Evolutionary conservation across 768 basidiomycete genomes (phyloP).

Genomic region (Daedaleopsis sinensis): DNA sequence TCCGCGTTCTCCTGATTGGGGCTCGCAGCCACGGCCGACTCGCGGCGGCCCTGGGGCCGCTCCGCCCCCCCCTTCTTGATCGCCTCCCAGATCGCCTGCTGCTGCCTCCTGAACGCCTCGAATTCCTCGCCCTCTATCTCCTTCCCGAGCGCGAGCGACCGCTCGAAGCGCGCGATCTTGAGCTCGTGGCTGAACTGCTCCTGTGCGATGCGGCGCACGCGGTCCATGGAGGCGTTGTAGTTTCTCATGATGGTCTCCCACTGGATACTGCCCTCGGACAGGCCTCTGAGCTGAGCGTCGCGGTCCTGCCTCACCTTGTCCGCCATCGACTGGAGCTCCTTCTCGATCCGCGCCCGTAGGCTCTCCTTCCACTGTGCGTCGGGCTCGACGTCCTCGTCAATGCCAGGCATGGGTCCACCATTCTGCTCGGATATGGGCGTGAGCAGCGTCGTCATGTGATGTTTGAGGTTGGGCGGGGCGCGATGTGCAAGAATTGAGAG

Average conservation of each 20-base stretch:
- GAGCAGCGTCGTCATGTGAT: slow-evolving; percentile 17
- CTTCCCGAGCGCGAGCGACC: slow-evolving; percentile 19
- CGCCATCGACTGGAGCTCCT: slow-evolving; percentile 42
- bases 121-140: slow-evolving; percentile 31
- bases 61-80: slow-evolving; percentile 42
- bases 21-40: slow-evolving; percentile 2
- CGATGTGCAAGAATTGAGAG: slow-evolving; percentile 6
- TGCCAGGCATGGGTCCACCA: slow-evolving; percentile 7
- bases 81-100: slow-evolving; percentile 50
- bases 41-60: slow-evolving; percentile 12
- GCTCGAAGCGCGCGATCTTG: slow-evolving; percentile 17
- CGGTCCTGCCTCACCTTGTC: slow-evolving; percentile 67
- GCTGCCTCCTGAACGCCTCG: slow-evolving; percentile 38
- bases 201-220: slow-evolving; percentile 46
- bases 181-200: slow-evolving; percentile 40
- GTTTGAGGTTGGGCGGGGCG: background rate
- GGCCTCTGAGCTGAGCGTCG: slow-evolving; percentile 48
- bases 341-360: slow-evolving; percentile 55
- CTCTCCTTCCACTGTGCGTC: slow-evolving; percentile 57
- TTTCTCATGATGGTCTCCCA: slow-evolving; percentile 43
- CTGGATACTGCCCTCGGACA: slow-evolving; percentile 35
- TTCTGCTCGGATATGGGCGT: slow-evolving; percentile 21
- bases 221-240: slow-evolving; percentile 44
- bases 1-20: slow-evolving; percentile 16
- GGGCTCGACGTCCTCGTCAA: slow-evolving; percentile 44